Evolutionary conservation across 441 rosid species (phyloP), one percentile per base, ranked within the genome.

Genomic region (Brassica hybrid): DNA sequence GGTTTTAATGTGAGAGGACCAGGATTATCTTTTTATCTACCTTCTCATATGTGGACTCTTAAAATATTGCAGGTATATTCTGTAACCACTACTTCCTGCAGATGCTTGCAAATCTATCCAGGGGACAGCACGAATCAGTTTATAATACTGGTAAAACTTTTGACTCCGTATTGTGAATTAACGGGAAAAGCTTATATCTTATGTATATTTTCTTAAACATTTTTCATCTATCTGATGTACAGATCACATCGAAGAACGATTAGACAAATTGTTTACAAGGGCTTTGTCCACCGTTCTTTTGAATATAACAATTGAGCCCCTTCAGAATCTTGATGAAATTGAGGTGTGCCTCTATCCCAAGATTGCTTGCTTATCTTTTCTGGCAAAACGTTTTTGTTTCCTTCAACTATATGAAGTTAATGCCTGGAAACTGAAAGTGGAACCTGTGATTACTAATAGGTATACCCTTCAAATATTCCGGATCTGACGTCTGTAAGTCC

Each of bases 71-170:
- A 95, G 99, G 99, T 83, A 63, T 89, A 67, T 94, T 83, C 82
- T 94, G 99, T 81, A 96, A 96, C 84, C 98, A 96, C 76, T 80
- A 94, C 86, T 96, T 96, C 88, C 84, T 96, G 59, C 88, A 76
- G 72, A 89, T 81, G 91, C 96, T 94, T 83, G 88, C 98, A 16
- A 84, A 70, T 65, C 73, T 90, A 62, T 83, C 96, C 79, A 84
- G 87, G 71, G 99, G 99, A 14, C 85, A 89, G 23, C 84, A 86
- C 67, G 94, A 85, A 80, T 90, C 92, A 68, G 96, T 95, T 30
- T 82, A 72, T 74, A 90, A 72, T 73, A 70, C 79, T 65, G 76
- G 82, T 79, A 34, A 74, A 45, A 30, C 4, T 69, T 69, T 23
- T 19, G 45, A 69, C 45, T 69, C 12, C 4, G 36, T 63, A 17